Evolutionary conservation across 768 basidiomycete genomes (phyloP), one percentile per base, ranked within the genome.

Genomic region (Butyriboletus loyo): DNA sequence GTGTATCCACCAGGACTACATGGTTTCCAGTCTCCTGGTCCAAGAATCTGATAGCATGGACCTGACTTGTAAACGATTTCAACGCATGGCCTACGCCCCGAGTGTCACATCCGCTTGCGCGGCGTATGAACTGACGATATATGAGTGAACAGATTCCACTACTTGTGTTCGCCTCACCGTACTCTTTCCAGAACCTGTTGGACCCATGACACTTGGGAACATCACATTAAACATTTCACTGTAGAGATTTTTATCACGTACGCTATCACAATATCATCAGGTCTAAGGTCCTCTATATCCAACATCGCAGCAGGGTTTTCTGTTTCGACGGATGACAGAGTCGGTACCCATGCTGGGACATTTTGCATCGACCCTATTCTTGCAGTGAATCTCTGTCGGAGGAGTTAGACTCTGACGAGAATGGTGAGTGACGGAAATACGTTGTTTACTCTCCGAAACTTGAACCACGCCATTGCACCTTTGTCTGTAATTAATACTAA

Each of bases 1-100:
- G 65, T 0, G 66, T 66, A 24, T 67, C 65, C 21, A 67, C 65
- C 2, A 66, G 31, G 8, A 64, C 62, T 3, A 64, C 32, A 13
- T 38, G 1, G 42, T 15, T 28, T 7, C n/a, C 7, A 19, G 13
- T 57, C 14, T 35, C 14, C 5, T 53, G 13, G 14, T 60, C 30
- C 41, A 13, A 24, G 22, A 55, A 53, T 45, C 22, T 55, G 43
- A 57, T 34, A 0, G 55, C 49, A 7, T 2, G 27, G 15, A 60
- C 54, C 5, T 58, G 3, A 5, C 30, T 52, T 28, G 58, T 54
- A 13, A n/a, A 55, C 22, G 62, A 64, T 14, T 8, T 51, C 24
- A 58, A 38, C 15, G 14, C 4, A 30, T 54, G 56, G 5, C 59
- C 56, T 1, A 58, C 40, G 3, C 52, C 56, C 1, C 36, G 19